Base-by-base conservation (phyloP, 108 stramenopile species). In the Skeletonema tropicum region DNA sequence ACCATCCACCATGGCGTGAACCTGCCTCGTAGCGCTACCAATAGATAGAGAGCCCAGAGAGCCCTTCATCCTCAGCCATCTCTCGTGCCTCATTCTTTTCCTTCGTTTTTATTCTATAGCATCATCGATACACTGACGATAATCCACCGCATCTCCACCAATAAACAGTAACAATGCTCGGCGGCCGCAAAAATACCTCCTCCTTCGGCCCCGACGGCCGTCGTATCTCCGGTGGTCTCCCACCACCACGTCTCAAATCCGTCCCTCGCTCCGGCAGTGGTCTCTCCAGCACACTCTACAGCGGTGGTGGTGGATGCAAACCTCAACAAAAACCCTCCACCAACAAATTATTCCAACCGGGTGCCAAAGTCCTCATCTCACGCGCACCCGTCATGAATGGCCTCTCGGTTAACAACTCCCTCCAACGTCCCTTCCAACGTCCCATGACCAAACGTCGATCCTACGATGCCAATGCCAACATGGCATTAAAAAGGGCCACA, bases 391-490 rank as follows among this genome's bases (percentile, higher is more conserved):
- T 91, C 25, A 77, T 94, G 77, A 31, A 58, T 14, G 90, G 92
- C 46, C 76, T 92, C 8, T 75, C 80, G 41, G 70, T 85, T 46
- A 13, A 64, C 19, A 48, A 48, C n/a, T 60, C 76, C 3, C 59
- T 93, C 13, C 74, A 73, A 6, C 86, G 90, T 38, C 83, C 82
- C 15, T 96, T 96, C 66, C 90, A 88, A 75, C 90, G 95, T 0
- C 95, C 93, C 69, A 86, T 89, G 87, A 82, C 80, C 19, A 86
- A 87, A 80, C 90, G 95, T 26, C 86, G 93, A 3, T 82, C 85
- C 2, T 89, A 93, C 76, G 82, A 84, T 58, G 76, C 87, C 46
- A 55, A 46, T 45, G 87, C 90, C 49, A 86, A 96, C 57, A 63
- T 45, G 14, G 90, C 93, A 17, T 74, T 96, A 36, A 80, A 71